Evolutionary conservation across 805 yeast species (phyloP).

Genomic region (Starmerella stigmatis): DNA sequence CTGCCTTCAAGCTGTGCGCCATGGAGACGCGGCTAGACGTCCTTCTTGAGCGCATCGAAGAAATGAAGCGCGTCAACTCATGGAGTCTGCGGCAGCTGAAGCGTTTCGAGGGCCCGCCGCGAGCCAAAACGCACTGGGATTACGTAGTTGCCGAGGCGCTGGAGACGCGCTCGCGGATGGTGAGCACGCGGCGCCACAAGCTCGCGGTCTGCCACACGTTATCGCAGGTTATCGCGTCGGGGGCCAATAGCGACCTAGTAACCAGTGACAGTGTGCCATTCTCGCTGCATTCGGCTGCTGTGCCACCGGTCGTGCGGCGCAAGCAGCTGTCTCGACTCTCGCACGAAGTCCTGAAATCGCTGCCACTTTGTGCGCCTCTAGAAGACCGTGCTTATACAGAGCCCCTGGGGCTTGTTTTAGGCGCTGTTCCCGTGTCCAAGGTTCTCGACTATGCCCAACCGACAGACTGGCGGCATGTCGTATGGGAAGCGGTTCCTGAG

Average conservation of each 20-base stretch:
- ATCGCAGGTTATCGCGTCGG: slow-evolving; percentile 34
- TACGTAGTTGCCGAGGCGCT: slow-evolving; percentile 61
- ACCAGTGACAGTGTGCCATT: neutral
- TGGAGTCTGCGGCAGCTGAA: slow-evolving; percentile 89
- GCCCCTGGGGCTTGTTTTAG: slow-evolving; percentile 18
- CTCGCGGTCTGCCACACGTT: slow-evolving; percentile 57
- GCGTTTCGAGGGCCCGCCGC: slow-evolving; percentile 55
- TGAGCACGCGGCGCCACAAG: slow-evolving; percentile 59
- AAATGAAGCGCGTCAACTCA: slow-evolving; percentile 69
- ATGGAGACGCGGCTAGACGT: slow-evolving; percentile 88
- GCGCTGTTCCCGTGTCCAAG: slow-evolving; percentile 29
- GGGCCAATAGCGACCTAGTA: neutral
- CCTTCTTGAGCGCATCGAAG: slow-evolving; percentile 82
- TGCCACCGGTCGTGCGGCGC: slow-evolving; percentile 6
- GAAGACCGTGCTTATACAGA: neutral
- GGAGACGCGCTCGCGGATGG: slow-evolving; percentile 74
- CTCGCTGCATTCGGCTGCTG: slow-evolving; percentile 15
- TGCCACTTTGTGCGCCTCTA: slow-evolving; percentile 21
- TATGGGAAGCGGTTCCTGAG: slow-evolving; percentile 14
- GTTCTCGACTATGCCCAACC: slow-evolving; percentile 27
- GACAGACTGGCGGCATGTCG: slow-evolving; percentile 29
- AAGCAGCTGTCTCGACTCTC: slow-evolving; percentile 12
- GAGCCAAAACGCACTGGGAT: slow-evolving; percentile 56
- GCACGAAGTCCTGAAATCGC: slow-evolving; percentile 12
- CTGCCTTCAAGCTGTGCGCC: slow-evolving; percentile 70